These are phyloP conservation scores for Cetraspora pellucida DNA, from an alignment of 192 early-diverging fungal genomes.

Conservation along the genomic window DNA sequence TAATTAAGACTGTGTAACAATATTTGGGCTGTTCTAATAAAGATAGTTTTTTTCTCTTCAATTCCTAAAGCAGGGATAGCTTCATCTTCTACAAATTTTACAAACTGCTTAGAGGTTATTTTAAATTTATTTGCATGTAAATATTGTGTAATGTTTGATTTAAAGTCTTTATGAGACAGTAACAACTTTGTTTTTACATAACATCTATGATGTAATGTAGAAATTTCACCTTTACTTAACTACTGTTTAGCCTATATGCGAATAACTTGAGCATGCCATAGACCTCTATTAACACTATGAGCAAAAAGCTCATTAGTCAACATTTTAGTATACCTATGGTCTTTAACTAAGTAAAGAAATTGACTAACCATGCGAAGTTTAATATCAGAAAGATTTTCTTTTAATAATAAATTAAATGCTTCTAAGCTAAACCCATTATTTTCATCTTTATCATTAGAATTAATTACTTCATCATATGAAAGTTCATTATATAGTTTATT, in stretches of 20 bases:
- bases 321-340: neutral
- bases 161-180: slow-evolving; percentile 1
- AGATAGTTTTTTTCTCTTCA: slow-evolving; percentile 13
- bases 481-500: neutral
- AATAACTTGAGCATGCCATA: slow-evolving; percentile 15
- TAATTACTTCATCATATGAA: neutral
- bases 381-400: neutral
- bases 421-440: slow-evolving; percentile 6
- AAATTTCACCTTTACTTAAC: slow-evolving; percentile 11
- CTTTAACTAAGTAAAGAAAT: slow-evolving; percentile 13
- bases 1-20: neutral
- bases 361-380: slow-evolving; percentile 3
- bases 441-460: neutral
- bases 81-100: neutral
- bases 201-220: neutral
- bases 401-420: slow-evolving; percentile 2
- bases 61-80: slow-evolving; percentile 5
- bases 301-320: neutral
- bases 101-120: slow-evolving; percentile 3
- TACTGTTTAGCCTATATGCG: neutral
- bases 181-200: slow-evolving; percentile 4
- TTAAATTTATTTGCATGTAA: slow-evolving; percentile 15
- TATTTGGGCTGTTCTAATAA: neutral
- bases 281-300: neutral
- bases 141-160: slow-evolving; percentile 1